Percentiles rank a stretch among this genome's conserved stretches.
These are phyloP conservation scores for Penicillium pulvis DNA, from an alignment of 495 filamentous ascomycete species.

Conservation along the genomic window DNA sequence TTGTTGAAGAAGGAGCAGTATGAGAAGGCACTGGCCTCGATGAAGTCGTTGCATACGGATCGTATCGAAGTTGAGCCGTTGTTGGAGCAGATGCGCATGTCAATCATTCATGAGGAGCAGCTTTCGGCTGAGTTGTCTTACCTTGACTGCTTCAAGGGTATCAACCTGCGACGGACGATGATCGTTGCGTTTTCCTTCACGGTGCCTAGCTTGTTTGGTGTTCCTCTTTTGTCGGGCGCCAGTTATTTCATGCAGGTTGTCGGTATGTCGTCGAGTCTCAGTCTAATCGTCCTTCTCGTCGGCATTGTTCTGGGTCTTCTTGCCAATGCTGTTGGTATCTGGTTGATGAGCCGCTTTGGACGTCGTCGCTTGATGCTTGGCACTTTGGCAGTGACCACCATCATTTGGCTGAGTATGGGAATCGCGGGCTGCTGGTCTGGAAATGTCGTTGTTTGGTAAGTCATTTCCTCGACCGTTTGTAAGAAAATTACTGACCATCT, in stretches of 20 bases:
- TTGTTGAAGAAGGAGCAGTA: conserved; percentile 16
- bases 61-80: conserved; percentile 9
- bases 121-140: conserved; percentile 29
- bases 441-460: conserved; percentile 30
- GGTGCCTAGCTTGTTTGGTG: conserved; percentile 31
- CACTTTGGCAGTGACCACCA: conserved; percentile 21
- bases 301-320: conserved; percentile 31
- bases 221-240: conserved; percentile 30
- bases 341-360: conserved; percentile 29
- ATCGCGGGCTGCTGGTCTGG: conserved; percentile 33
- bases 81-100: conserved; percentile 18
- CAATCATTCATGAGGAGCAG: conserved; percentile 26
- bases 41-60: conserved; percentile 14
- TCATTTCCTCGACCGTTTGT: not conserved
- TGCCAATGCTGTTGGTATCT: conserved; percentile 30
- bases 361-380: conserved; percentile 25
- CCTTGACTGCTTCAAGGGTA: conserved; percentile 45
- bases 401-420: conserved; percentile 35
- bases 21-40: conserved; percentile 11
- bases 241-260: conserved; percentile 41
- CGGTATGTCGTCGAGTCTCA: conserved; percentile 30
- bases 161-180: conserved; percentile 47
- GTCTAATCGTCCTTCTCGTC: conserved; percentile 32
- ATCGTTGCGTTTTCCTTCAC: conserved; percentile 46
- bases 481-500: not conserved